Conservation (phyloP, 108 stramenopile species). For the Pelagomonas calceolata region DNA sequence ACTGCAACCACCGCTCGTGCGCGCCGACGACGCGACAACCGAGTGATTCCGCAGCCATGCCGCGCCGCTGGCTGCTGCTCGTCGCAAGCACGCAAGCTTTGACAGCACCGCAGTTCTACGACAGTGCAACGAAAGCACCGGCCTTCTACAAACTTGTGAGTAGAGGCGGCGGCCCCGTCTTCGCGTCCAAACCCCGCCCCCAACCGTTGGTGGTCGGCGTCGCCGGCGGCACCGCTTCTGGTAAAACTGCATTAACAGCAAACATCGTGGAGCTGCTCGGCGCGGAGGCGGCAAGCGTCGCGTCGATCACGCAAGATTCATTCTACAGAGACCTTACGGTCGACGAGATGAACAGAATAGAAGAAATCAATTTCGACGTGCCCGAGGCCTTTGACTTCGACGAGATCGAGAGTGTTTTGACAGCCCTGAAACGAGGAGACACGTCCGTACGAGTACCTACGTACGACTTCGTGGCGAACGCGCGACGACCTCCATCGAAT, state of each 20-base stretch:
- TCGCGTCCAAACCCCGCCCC: no score
- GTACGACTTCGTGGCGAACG: slow-evolving; percentile 29
- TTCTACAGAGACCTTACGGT: neutral
- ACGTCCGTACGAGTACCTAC: slow-evolving; percentile 9
- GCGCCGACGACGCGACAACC: no score
- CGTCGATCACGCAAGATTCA: neutral
- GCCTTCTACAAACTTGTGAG: no score
- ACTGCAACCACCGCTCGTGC: no score
- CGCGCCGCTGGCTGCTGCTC: no score
- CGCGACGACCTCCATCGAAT: neutral
- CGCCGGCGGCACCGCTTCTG: neutral
- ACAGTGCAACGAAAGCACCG: no score
- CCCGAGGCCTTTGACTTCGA: slow-evolving; percentile 18
- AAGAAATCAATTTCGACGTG: slow-evolving; percentile 19
- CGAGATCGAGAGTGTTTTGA: slow-evolving; percentile 8
- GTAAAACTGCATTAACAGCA: neutral
- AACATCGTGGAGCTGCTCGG: neutral
- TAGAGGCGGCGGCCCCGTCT: no score
- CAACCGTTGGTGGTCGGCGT: no score
- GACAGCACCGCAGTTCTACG: no score
- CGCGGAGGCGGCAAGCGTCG: neutral
- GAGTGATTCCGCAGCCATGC: no score
- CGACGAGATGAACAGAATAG: neutral
- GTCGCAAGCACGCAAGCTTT: no score
- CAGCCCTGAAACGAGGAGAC: neutral